These are phyloP conservation scores for Pyrenophora tritici-repentis DNA, from an alignment of 2,329 filamentous ascomycete genomes.

Conservation along the genomic window DNA sequence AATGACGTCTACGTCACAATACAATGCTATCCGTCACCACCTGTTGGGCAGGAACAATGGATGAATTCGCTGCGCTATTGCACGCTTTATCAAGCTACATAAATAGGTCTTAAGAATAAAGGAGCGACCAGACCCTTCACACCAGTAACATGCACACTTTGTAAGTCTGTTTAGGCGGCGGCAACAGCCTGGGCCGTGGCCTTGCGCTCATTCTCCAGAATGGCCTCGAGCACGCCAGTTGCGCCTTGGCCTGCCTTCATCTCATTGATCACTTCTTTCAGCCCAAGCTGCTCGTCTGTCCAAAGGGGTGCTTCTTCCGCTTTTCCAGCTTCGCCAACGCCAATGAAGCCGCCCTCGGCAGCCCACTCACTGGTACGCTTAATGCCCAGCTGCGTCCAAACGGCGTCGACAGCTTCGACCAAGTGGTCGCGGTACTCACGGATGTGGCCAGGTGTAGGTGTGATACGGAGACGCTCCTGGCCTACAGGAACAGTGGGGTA, in stretches of 20 bases:
- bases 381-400: constrained; percentile 87
- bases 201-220: constrained; percentile 54
- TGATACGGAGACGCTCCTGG: constrained; percentile 96
- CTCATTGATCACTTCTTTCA: constrained; percentile 60
- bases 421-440: constrained; percentile 85
- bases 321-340: constrained; percentile 76
- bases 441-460: constrained; percentile 89
- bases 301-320: constrained; percentile 74
- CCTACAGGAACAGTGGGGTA: constrained; percentile 97
- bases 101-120: constrained; percentile 32
- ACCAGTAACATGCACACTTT: neutral
- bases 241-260: constrained; percentile 57
- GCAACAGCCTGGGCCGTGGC: constrained; percentile 51
- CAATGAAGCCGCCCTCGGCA: constrained; percentile 88
- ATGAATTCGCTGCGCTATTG: constrained; percentile 10
- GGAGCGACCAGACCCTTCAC: constrained; percentile 37
- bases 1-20: too few species aligned
- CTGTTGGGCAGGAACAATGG: neutral
- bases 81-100: constrained; percentile 4
- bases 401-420: constrained; percentile 79
- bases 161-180: constrained; percentile 38
- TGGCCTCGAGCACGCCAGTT: constrained; percentile 53
- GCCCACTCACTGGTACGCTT: constrained; percentile 95
- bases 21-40: too few species aligned
- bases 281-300: constrained; percentile 85